Evolutionary conservation across 106 monocot genomes (phyloP).

Genomic region (Cymbidium sinense): DNA sequence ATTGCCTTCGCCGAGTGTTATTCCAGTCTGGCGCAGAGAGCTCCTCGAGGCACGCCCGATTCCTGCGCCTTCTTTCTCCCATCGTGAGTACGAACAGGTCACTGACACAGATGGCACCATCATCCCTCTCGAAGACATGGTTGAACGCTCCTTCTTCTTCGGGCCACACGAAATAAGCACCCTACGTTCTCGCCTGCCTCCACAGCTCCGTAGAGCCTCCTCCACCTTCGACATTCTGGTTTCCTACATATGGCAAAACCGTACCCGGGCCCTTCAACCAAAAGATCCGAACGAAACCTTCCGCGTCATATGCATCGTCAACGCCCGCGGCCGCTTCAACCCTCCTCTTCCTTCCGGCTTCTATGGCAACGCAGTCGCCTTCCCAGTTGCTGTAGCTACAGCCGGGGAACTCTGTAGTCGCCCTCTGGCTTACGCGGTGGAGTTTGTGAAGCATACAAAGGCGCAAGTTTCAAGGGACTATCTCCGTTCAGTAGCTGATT

Average conservation of each 20-base stretch:
- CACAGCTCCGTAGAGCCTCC: neutral
- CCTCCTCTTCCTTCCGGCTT: slow-evolving; percentile 37
- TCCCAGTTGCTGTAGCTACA: slow-evolving; percentile 32
- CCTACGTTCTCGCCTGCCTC: slow-evolving; percentile 21
- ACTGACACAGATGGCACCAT: slow-evolving; percentile 6
- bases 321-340: slow-evolving; percentile 18
- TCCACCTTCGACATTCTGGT: slow-evolving; percentile 32
- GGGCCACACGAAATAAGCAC: slow-evolving; percentile 24
- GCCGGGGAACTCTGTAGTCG: slow-evolving; percentile 29
- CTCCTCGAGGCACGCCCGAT: slow-evolving; percentile 9
- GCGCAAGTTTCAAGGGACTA: slow-evolving; percentile 38
- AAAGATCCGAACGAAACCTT: slow-evolving; percentile 18
- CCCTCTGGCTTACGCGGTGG: slow-evolving; percentile 47
- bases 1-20: slow-evolving; percentile 1
- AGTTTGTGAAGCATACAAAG: slow-evolving; percentile 42
- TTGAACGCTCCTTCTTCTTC: slow-evolving; percentile 40
- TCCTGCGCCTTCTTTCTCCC: slow-evolving; percentile 16
- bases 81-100: slow-evolving; percentile 27
- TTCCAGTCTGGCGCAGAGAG: slow-evolving; percentile 26
- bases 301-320: slow-evolving; percentile 55
- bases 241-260: slow-evolving; percentile 26
- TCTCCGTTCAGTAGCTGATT: slow-evolving; percentile 51
- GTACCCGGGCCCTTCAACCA: slow-evolving; percentile 21
- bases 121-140: slow-evolving; percentile 11
- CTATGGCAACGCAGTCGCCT: slow-evolving; percentile 71